Base-by-base conservation (phyloP, 805 yeast species). In the Myxozyma mucilagina region DNA sequence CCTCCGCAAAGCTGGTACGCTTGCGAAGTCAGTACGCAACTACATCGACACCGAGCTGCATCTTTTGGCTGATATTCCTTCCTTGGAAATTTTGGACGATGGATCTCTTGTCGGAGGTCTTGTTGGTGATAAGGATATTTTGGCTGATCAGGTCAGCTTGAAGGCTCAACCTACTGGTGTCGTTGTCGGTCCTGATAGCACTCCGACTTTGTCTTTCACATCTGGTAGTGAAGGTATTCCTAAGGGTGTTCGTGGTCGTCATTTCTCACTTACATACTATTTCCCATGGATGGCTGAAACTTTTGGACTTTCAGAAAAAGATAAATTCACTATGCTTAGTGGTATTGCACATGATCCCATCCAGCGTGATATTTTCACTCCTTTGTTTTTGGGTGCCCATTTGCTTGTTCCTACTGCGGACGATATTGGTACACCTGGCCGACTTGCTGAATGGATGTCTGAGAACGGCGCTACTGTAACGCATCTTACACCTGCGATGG, bases 291-390 rank as follows among this genome's bases (percentile, higher is more conserved):
- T 94, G 99, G 81, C 97, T 18, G 76, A 89, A 74, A 83, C 87
- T 48, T 94, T 94, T 71, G 84, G 86, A 38, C 81, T 94, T 43
- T 81, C 88, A 45, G 87, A 82, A 57, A 81, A 85, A 39, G 99
- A 96, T 75, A 87, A 80, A 71, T 94, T 94, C 79, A 94, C 99
- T 20, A 94, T 94, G 99, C 82, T 94, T 63, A 89, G 96, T 8
- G 99, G 99, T 71, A 94, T 94, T 74, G 99, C 99, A 0, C 99
- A 94, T 74, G 99, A 94, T 76, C 99, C 99, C 11, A 93, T 94
- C 65, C 99, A 94, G 79, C 87, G 99, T 80, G 99, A 94, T 76
- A 94, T 94, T 88, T 94, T 94, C 75, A 94, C 99, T 7, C 99
- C 99, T 24, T 81, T 94, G 65, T 94, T 94, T 75, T 78, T 94